These are phyloP conservation scores for Solanum arcanum DNA, from an alignment of 257 asterid genomes.

Conservation along the genomic window DNA sequence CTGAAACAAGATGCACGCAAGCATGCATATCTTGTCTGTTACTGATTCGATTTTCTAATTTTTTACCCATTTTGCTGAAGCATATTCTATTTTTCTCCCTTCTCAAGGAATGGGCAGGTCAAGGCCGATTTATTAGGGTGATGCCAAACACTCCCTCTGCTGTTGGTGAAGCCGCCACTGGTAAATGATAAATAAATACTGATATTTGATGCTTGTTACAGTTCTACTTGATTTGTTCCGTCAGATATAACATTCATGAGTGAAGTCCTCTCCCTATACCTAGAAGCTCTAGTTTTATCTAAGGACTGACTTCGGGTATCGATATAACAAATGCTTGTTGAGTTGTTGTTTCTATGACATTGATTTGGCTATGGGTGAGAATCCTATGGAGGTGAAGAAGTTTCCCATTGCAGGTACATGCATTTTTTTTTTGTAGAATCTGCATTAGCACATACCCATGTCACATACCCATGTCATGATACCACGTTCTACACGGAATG, in stretches of 20 bases:
- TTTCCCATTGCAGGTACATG: neutral
- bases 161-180: conserved; percentile 86
- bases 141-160: conserved; percentile 97
- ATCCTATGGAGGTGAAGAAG: neutral
- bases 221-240: neutral
- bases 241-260: neutral
- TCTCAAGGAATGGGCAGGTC: conserved; percentile 82
- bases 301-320: neutral
- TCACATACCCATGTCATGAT: neutral
- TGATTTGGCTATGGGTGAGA: neutral
- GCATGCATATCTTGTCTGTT: neutral
- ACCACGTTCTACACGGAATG: neutral
- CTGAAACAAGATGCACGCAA: neutral
- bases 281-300: neutral
- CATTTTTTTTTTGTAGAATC: neutral
- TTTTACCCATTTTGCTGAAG: neutral
- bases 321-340: neutral
- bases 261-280: neutral
- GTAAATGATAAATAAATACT: conserved; percentile 17
- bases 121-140: conserved; percentile 64
- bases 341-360: neutral
- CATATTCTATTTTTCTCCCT: neutral
- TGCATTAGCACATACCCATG: neutral
- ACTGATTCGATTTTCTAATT: neutral
- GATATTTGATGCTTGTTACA: neutral